Evolutionary conservation across 148 eudicot species (phyloP).

Genomic region (Linanthus parryae): DNA sequence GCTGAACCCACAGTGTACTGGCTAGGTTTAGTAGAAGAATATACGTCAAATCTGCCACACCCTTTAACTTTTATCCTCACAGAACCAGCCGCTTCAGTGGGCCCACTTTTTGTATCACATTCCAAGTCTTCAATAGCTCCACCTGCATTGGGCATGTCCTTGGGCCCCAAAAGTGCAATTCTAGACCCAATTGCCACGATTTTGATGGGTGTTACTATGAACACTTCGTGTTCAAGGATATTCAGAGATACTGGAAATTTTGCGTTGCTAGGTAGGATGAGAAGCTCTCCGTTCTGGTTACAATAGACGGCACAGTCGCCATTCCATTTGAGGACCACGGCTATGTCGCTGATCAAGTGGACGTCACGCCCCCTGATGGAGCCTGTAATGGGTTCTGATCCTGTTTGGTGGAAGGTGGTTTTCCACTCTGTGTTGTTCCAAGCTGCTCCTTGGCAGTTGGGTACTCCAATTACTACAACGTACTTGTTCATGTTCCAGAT

Average conservation of each 20-base stretch:
- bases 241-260: constrained; percentile 17
- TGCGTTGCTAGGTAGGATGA: neutral
- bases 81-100: too few species aligned
- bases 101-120: too few species aligned
- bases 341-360: constrained; percentile 29
- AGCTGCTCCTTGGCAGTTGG: constrained; percentile 53
- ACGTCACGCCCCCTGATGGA: constrained; percentile 21
- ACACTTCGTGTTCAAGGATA: constrained; percentile 28
- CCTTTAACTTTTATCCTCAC: too few species aligned
- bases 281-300: constrained; percentile 13
- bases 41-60: too few species aligned
- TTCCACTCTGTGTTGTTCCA: too few species aligned
- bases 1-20: too few species aligned
- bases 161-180: constrained; percentile 33
- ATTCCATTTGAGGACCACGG: constrained; percentile 26
- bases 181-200: constrained; percentile 10
- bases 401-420: constrained; percentile 21
- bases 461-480: constrained; percentile 33
- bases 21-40: too few species aligned
- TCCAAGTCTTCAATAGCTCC: constrained; percentile 41
- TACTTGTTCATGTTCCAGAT: constrained; percentile 44
- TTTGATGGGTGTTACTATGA: constrained; percentile 33
- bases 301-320: constrained; percentile 36
- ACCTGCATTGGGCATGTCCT: constrained; percentile 44
- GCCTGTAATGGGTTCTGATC: constrained; percentile 5